A percentile compares a stretch with the other conserved stretches of the same genome.
Evolutionary conservation across 75 land plant species (phyloP).

Genomic region (Selaginella tamariscina): DNA sequence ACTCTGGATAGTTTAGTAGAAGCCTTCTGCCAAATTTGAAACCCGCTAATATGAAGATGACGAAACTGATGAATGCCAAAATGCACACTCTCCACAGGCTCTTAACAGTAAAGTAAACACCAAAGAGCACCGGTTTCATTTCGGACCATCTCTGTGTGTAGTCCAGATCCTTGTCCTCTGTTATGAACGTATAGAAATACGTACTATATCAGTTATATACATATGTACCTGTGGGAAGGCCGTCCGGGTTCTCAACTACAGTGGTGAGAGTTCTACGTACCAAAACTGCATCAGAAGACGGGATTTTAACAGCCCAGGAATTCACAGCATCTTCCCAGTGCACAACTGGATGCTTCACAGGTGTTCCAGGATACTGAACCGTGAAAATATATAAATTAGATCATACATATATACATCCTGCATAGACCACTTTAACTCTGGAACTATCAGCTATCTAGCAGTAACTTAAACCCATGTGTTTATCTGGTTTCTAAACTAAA

Average conservation of each 20-base stretch:
- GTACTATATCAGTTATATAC: too few relatives aligned
- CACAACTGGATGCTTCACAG: constrained; percentile 48
- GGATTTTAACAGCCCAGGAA: constrained; percentile 71
- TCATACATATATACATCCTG: too few relatives aligned
- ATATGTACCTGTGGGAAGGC: constrained; percentile 40
- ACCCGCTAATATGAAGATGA: constrained; percentile 33
- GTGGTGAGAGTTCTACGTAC: constrained; percentile 62
- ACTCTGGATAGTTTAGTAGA: constrained; percentile 61
- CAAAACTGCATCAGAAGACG: constrained; percentile 73
- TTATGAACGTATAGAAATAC: too few relatives aligned
- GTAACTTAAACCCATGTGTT: too few relatives aligned
- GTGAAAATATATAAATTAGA: too few relatives aligned
- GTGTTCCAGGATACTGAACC: constrained; percentile 76
- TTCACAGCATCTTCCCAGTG: constrained; percentile 55
- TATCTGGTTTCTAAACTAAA: too few relatives aligned
- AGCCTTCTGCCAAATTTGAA: constrained; percentile 55
- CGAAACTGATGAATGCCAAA: constrained; percentile 35
- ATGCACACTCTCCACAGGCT: constrained; percentile 35
- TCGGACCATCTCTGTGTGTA: constrained; percentile 40
- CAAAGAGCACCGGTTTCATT: constrained; percentile 77
- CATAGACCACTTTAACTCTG: too few relatives aligned
- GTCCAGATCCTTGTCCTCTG: constrained; percentile 39
- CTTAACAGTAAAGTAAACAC: constrained; percentile 53
- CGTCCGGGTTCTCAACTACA: constrained; percentile 34
- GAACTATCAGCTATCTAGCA: too few relatives aligned